phyloP scores from a whole-genome alignment of 495 filamentous ascomycete genomes.

The Coniosporium apollinis region DNA sequence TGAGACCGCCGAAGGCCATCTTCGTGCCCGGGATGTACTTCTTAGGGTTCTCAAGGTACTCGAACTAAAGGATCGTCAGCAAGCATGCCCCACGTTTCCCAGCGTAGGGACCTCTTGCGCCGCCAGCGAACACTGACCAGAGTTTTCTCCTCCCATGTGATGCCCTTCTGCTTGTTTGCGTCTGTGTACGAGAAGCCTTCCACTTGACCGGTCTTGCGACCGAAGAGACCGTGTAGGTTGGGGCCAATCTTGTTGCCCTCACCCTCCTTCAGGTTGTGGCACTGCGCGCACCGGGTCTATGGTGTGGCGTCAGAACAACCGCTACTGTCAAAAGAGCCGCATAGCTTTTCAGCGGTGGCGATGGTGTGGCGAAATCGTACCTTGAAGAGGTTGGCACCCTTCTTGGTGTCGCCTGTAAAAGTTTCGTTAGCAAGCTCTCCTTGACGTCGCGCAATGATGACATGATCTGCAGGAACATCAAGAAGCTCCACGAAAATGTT shows the following conservation, averaged over 20 bases:
- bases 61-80: constrained; percentile 40
- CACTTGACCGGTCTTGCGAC: constrained; percentile 79
- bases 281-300: constrained; percentile 91
- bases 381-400: constrained; percentile 99
- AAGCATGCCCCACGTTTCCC: not conserved
- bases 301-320: constrained; percentile 7
- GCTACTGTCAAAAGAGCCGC: not conserved
- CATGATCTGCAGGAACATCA: too few species aligned
- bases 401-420: constrained; percentile 68
- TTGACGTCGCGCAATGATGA: too few species aligned
- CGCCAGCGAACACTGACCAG: constrained; percentile 71
- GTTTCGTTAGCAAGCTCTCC: constrained; percentile 27
- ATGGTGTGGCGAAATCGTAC: constrained; percentile 18
- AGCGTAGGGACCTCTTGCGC: not conserved
- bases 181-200: constrained; percentile 97
- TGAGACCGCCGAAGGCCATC: constrained; percentile 99
- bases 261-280: constrained; percentile 76
- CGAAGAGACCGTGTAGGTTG: constrained; percentile 92
- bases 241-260: constrained; percentile 97
- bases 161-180: constrained; percentile 94
- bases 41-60: constrained; percentile 85
- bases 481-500: too few species aligned
- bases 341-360: too few species aligned
- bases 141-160: constrained; percentile 73
- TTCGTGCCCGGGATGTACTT: constrained; percentile 98